phyloP scores from a whole-genome alignment of 352 stramenopile species.

The Phytopythium delawarense region DNA sequence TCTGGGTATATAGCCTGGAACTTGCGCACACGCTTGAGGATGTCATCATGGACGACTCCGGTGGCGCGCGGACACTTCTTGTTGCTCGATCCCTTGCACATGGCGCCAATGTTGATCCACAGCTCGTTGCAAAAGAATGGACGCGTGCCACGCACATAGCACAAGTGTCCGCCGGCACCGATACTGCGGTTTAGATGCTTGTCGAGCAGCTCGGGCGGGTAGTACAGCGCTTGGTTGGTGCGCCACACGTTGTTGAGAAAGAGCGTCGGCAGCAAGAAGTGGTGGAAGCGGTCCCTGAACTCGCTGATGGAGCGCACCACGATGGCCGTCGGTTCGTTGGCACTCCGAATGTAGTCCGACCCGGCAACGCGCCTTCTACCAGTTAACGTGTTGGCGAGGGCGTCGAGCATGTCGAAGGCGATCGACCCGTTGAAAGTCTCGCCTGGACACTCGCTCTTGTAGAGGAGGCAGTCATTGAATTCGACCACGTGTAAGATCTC shows the following conservation, averaged over 20 bases:
- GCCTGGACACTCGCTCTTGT: constrained; percentile 10
- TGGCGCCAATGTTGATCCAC: constrained; percentile 10
- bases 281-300: constrained; percentile 36
- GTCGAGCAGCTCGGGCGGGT: constrained; percentile 16
- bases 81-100: constrained; percentile 2
- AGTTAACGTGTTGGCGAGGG: constrained; percentile 16
- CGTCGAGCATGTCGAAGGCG: constrained; percentile 34
- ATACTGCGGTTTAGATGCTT: background rate
- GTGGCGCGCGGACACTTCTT: background rate
- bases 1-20: background rate
- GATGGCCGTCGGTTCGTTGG: constrained; percentile 9
- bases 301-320: constrained; percentile 17
- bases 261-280: constrained; percentile 30
- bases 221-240: constrained; percentile 31
- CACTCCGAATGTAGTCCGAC: background rate
- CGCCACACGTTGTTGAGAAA: constrained; percentile 30
- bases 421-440: constrained; percentile 13
- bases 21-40: background rate
- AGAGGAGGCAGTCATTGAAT: constrained; percentile 31
- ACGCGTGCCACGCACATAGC: background rate
- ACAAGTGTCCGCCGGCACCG: background rate
- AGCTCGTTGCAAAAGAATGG: constrained; percentile 10
- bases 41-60: background rate
- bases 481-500: constrained; percentile 7
- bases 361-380: background rate